A percentile compares a stretch with the other conserved stretches of the same genome.
Conservation (phyloP, 2,329 filamentous ascomycete species). For the Incumbomyces delicatus region DNA sequence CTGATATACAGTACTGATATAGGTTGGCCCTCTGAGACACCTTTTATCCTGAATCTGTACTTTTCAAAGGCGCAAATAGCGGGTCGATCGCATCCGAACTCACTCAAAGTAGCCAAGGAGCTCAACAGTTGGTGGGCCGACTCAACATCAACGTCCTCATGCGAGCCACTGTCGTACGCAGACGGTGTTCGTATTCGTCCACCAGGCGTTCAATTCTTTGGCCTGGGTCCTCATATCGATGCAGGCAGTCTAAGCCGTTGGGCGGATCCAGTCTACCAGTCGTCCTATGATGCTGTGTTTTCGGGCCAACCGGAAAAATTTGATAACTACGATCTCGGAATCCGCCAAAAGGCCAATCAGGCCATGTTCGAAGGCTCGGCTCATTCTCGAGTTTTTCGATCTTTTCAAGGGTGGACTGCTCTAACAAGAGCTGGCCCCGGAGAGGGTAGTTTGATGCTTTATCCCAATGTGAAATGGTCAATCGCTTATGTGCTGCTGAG, state of each 20-base stretch:
- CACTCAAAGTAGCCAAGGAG: constrained; percentile 28
- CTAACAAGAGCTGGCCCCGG: constrained; percentile 27
- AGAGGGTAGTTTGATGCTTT: constrained; percentile 33
- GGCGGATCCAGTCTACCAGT: constrained; percentile 31
- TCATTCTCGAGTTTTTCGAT: constrained; percentile 31
- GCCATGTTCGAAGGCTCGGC: constrained; percentile 27
- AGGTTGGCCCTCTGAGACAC: constrained; percentile 29
- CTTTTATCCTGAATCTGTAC: constrained; percentile 33
- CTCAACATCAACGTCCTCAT: constrained; percentile 20
- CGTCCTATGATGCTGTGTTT: constrained; percentile 30
- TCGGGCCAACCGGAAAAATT: constrained; percentile 28
- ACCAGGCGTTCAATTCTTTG: constrained; percentile 30
- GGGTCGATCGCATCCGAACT: constrained; percentile 30
- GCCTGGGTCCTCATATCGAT: constrained; percentile 37
- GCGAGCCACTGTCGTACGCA: constrained; percentile 32
- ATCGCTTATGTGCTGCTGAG: constrained; percentile 35
- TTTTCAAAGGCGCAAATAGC: constrained; percentile 30
- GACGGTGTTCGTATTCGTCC: constrained; percentile 32
- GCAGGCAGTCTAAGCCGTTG: constrained; percentile 36
- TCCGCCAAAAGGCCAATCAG: constrained; percentile 23
- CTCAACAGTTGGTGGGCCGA: constrained; percentile 34
- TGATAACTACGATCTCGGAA: constrained; percentile 30
- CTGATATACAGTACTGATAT: constrained; percentile 18
- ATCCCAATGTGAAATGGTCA: constrained; percentile 29
- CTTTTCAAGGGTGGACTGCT: constrained; percentile 37